Percentiles rank a stretch among this genome's conserved stretches.
phyloP scores from a whole-genome alignment of 768 basidiomycete genomes.

The Tulasnella sp. region DNA sequence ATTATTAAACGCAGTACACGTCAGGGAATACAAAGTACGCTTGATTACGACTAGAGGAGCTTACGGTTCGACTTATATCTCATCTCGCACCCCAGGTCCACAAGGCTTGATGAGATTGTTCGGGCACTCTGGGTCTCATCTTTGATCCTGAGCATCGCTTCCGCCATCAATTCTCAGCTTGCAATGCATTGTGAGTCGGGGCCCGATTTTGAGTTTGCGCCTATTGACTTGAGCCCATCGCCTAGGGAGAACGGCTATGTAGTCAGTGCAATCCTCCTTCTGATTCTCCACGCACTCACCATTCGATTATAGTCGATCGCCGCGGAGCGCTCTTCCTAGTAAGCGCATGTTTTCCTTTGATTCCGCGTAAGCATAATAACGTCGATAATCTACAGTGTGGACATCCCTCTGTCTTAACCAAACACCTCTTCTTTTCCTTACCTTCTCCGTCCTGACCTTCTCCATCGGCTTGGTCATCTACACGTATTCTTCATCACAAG shows the following conservation, averaged over 20 bases:
- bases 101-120: constrained; percentile 9
- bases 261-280: background rate
- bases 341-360: background rate
- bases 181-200: constrained; percentile 15
- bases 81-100: background rate
- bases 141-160: constrained; percentile 18
- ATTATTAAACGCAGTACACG: background rate
- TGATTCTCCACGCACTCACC: background rate
- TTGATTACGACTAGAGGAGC: background rate
- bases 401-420: constrained; percentile 20
- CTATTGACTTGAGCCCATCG: background rate
- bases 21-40: background rate
- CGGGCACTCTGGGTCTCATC: constrained; percentile 21
- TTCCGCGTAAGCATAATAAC: background rate
- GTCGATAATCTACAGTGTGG: constrained; percentile 4
- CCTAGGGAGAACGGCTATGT: constrained; percentile 20
- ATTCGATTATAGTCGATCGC: constrained; percentile 9
- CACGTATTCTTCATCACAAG: constrained; percentile 17
- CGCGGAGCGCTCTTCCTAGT: constrained; percentile 18
- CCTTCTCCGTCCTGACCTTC: constrained; percentile 20
- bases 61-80: background rate
- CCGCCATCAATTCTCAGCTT: constrained; percentile 23
- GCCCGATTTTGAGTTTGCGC: background rate
- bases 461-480: constrained; percentile 19
- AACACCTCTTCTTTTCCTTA: constrained; percentile 21